These are phyloP conservation scores for Cylindrotheca closterium DNA, from an alignment of 108 stramenopile genomes.

Conservation along the genomic window DNA sequence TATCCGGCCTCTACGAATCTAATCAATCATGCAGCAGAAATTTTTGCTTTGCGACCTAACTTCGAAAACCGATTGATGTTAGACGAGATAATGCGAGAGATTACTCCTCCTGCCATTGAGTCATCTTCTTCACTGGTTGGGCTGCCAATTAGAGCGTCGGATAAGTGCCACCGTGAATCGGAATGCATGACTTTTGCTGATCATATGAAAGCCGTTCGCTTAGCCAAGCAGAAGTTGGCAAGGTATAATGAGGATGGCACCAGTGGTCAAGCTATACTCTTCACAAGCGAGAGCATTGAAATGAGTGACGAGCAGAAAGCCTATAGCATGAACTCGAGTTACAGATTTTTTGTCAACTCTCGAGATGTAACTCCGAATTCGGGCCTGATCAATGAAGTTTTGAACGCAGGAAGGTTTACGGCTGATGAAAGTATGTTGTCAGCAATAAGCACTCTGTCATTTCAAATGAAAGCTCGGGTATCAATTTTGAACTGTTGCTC, in stretches of 20 bases:
- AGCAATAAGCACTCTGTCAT: conserved; percentile 12
- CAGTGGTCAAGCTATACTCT: conserved; percentile 5
- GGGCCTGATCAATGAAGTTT: conserved; percentile 8
- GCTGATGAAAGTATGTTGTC: conserved; percentile 27
- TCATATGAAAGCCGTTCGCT: conserved; percentile 16
- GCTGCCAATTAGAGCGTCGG: conserved; percentile 31
- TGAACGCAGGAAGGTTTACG: not conserved
- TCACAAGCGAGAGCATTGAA: conserved; percentile 21
- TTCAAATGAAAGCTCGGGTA: conserved; percentile 28
- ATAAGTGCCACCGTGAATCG: conserved; percentile 30
- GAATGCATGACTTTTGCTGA: conserved; percentile 20
- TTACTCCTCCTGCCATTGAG: not conserved
- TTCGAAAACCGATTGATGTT: not conserved
- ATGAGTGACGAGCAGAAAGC: conserved; percentile 3
- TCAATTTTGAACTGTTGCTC: conserved; percentile 29
- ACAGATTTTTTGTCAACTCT: conserved; percentile 16
- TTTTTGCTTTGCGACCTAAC: conserved; percentile 23
- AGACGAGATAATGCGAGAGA: conserved; percentile 2
- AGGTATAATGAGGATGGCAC: not conserved
- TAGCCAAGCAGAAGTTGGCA: conserved; percentile 1
- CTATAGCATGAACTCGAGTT: conserved; percentile 7
- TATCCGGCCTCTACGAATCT: not conserved
- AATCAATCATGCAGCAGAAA: conserved; percentile 1
- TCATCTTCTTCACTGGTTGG: not conserved
- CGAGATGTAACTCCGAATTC: conserved; percentile 16